Evolutionary conservation across 495 filamentous ascomycete genomes (phyloP).

Genomic region (Neurospora pannonica): DNA sequence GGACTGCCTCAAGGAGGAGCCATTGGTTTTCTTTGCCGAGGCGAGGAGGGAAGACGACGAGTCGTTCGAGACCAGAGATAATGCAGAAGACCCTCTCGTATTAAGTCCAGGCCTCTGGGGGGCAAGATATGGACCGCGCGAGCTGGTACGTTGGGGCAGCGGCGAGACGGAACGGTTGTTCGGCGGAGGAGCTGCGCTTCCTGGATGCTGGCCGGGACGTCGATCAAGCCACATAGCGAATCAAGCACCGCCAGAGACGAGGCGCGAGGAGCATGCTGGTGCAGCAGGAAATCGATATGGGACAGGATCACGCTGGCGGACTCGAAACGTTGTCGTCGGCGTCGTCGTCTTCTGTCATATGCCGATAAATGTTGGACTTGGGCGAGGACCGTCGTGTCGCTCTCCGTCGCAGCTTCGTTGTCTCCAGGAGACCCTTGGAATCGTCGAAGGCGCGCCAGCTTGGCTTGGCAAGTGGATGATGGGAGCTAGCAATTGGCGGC

Average conservation of each 20-base stretch:
- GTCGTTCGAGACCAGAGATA: conserved; percentile 60
- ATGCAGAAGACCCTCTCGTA: conserved; percentile 46
- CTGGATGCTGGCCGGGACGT: conserved; percentile 62
- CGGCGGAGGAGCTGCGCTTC: conserved; percentile 40
- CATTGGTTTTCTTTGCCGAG: conserved; percentile 53
- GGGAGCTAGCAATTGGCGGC: not conserved
- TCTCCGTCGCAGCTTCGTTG: not conserved
- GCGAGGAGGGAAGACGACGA: conserved; percentile 65
- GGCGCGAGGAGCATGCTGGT: not conserved
- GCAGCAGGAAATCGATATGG: not conserved
- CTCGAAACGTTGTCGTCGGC: not conserved
- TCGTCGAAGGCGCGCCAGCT: not conserved
- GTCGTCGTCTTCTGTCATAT: not conserved
- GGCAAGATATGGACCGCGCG: conserved; percentile 44
- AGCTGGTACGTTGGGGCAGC: conserved; percentile 47
- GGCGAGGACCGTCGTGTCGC: not conserved
- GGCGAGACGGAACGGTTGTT: conserved; percentile 62
- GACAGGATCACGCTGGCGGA: not conserved
- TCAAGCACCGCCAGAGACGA: not conserved
- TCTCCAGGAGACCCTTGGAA: not conserved
- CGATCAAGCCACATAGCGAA: conserved; percentile 79
- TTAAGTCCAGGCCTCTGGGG: conserved; percentile 48
- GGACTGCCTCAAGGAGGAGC: conserved; percentile 52
- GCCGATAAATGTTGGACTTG: not conserved
- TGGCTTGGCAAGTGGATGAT: not conserved